phyloP scores from a whole-genome alignment of 2,329 filamentous ascomycete genomes.

The Trichoderma breve region DNA sequence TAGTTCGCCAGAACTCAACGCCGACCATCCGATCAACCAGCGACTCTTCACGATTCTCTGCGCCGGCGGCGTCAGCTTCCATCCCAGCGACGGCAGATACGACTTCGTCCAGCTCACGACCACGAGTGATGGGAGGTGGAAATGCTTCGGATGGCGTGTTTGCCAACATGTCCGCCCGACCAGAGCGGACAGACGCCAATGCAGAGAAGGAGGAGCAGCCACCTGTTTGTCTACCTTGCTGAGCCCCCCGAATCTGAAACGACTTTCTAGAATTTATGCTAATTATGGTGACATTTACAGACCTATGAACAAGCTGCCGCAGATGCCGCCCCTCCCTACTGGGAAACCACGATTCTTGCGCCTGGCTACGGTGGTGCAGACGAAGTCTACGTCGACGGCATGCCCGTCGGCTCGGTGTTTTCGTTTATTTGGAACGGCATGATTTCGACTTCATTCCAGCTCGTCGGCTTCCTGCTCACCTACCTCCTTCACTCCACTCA shows the following conservation, averaged over 20 bases:
- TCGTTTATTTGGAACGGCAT: slow-evolving; percentile 90
- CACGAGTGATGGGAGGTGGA: slow-evolving; percentile 63
- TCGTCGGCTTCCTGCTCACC: slow-evolving; percentile 95
- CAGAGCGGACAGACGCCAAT: slow-evolving; percentile 69
- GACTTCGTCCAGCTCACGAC: slow-evolving; percentile 41
- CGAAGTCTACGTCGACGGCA: slow-evolving; percentile 94
- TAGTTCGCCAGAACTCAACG: slow-evolving; percentile 67
- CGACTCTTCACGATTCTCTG: neutral
- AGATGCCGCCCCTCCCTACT: slow-evolving; percentile 94
- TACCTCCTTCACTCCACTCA: slow-evolving; percentile 98
- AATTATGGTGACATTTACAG: slow-evolving; percentile 44
- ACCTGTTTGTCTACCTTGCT: slow-evolving; percentile 64
- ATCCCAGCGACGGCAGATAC: slow-evolving; percentile 27
- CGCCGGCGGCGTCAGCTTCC: slow-evolving; percentile 13
- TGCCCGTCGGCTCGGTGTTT: slow-evolving; percentile 86
- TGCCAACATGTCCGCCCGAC: slow-evolving; percentile 89
- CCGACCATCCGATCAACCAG: slow-evolving; percentile 26
- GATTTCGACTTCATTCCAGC: slow-evolving; percentile 96
- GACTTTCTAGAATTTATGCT: neutral
- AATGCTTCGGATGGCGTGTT: slow-evolving; percentile 93
- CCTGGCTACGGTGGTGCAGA: slow-evolving; percentile 86
- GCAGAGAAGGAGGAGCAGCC: slow-evolving; percentile 78
- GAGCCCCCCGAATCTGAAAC: neutral
- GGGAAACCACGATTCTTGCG: slow-evolving; percentile 97
- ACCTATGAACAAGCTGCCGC: slow-evolving; percentile 98